phyloP scores from a whole-genome alignment of 192 early-diverging fungal species.

The Kickxella alabastrina region DNA sequence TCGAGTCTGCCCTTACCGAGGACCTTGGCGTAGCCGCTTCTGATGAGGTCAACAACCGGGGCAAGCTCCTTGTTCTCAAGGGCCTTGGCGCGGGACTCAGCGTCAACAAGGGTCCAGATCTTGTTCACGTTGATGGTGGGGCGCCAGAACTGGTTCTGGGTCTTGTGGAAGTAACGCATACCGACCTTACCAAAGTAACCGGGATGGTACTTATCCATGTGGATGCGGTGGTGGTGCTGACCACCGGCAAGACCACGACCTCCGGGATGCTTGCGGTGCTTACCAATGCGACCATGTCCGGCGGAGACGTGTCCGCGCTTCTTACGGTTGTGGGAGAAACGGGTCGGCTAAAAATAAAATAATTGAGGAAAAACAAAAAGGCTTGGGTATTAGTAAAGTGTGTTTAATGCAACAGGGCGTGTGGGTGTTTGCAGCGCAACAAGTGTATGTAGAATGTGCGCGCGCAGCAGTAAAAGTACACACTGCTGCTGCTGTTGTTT shows the following conservation, averaged over 20 bases:
- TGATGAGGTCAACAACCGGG: constrained; percentile 84
- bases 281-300: constrained; percentile 99
- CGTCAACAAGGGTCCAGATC: constrained; percentile 86
- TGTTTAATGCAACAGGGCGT: too few relatives aligned
- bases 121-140: constrained; percentile 92
- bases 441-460: too few relatives aligned
- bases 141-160: constrained; percentile 80
- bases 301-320: constrained; percentile 98
- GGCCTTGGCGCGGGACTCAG: constrained; percentile 77
- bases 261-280: constrained; percentile 99
- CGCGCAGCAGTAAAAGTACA: too few relatives aligned
- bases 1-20: constrained; percentile 91
- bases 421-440: too few relatives aligned
- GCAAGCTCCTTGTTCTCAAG: constrained; percentile 81
- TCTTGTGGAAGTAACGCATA: constrained; percentile 99
- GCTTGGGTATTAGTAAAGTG: too few relatives aligned
- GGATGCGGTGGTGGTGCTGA: constrained; percentile 99
- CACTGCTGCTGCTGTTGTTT: too few relatives aligned
- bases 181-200: constrained; percentile 99
- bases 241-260: constrained; percentile 99
- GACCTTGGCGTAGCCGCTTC: constrained; percentile 91
- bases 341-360: constrained; percentile 48
- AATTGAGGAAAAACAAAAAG: neutral
- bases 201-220: constrained; percentile 99
- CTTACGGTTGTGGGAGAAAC: constrained; percentile 63